Evolutionary conservation across 768 basidiomycete species (phyloP).

Genomic region (Suillus fuscotomentosus): DNA sequence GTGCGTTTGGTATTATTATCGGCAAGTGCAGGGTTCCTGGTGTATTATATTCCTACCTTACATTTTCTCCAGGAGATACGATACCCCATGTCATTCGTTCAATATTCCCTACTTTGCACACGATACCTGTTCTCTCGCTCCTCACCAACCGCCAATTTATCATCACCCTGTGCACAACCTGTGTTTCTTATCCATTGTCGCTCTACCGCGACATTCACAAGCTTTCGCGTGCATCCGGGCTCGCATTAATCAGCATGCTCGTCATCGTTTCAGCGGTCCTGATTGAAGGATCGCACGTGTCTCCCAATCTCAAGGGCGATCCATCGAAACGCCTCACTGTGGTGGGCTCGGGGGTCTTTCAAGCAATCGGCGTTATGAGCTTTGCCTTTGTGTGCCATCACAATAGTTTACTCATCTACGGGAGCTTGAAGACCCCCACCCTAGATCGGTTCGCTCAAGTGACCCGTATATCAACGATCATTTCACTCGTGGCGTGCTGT

Average conservation of each 20-base stretch:
- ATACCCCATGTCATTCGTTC: slow-evolving; percentile 92
- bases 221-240: slow-evolving; percentile 85
- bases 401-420: slow-evolving; percentile 95
- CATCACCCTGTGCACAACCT: slow-evolving; percentile 81
- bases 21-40: slow-evolving; percentile 30
- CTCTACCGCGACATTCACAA: slow-evolving; percentile 98
- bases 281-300: slow-evolving; percentile 75
- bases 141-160: slow-evolving; percentile 88
- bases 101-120: slow-evolving; percentile 67
- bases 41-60: neutral
- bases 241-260: slow-evolving; percentile 91
- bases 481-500: slow-evolving; percentile 83
- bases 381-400: slow-evolving; percentile 98
- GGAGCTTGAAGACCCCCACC: slow-evolving; percentile 88
- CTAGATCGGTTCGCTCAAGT: slow-evolving; percentile 91
- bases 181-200: slow-evolving; percentile 92
- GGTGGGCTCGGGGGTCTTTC: slow-evolving; percentile 79
- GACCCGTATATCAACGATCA: slow-evolving; percentile 85
- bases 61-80: slow-evolving; percentile 70
- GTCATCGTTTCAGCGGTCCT: slow-evolving; percentile 88
- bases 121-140: slow-evolving; percentile 71
- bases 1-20: slow-evolving; percentile 96
- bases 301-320: slow-evolving; percentile 74
- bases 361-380: slow-evolving; percentile 96
- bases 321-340: slow-evolving; percentile 72